Evolutionary conservation across 225 moss, liverwort and hornwort species (phyloP), one percentile per base, ranked within the genome.

Genomic region (Lunularia cruciata): DNA sequence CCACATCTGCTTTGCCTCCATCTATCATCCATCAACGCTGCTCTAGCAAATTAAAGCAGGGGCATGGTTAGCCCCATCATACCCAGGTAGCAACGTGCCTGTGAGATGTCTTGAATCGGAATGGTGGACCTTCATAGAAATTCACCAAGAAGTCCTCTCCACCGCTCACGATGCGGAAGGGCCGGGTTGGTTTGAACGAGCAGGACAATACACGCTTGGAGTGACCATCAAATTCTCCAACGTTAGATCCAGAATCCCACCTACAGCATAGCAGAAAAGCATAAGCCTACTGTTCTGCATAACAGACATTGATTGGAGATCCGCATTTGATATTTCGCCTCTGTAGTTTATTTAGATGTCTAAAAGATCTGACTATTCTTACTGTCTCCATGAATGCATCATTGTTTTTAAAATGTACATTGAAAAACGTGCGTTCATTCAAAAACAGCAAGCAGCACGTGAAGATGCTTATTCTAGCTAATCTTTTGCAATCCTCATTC

Each of bases 191-290:
- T 73, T 93, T 98, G 57, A 98, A 91, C 7, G 90, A 79, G 77
- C 93, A 93, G 73, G 87, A 90, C 78, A 98, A 82, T 35, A 89
- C 96, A 60, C 96, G 88, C 77, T 84, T 92, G 9, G 96, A 98
- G 64, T 98, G 96, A 22, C 96, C 96, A 82, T 88, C 91, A 55
- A 98, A 98, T 58, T 89, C 89, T 30, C 96, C 96, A 14, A 98
- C 89, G 75, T 85, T 92, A 1, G 96, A 92, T 69, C 96, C 96
- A n/a, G 96, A 89, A 77, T 98, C 96, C 96, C 96, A 98, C 82
- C 92, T 92, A 60, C 71, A 77, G 31, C 36, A 38, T 20, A 40
- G 25, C 38, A 13, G 40, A 58, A 45, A 64, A 68, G 30, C 31
- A 23, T 43, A 18, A 61, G 25, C 49, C 60, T 9, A 49, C 23